Evolutionary conservation across 2,329 filamentous ascomycete genomes (phyloP), one percentile per base, ranked within the genome.

Genomic region (Trichoderma hamatum): DNA sequence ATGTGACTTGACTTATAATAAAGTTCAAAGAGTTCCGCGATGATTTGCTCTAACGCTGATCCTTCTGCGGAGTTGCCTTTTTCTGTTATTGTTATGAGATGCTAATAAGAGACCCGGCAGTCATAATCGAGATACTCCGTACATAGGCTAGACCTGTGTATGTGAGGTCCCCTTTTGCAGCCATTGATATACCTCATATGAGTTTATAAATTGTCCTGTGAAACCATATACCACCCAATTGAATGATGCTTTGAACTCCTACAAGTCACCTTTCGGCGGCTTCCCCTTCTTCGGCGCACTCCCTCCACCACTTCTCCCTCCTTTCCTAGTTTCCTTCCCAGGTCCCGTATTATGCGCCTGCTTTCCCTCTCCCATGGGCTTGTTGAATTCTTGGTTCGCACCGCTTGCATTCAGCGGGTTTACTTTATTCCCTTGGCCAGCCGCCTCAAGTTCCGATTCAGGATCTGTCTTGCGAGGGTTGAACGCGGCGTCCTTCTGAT

Each of bases 381-480:
- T 80, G 30, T 81, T 83, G 21, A 84, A 73, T 6, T 78, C 77
- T 72, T 81, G 76, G 74, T 86, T 81, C 49, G 85, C 82, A 13
- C 83, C 81, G 74, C 81, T 84, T 14, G 76, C 75, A 6, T 84
- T 75, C 19, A 87, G 75, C 43, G 81, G 76, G 28, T 76, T 75
- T 13, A 66, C 68, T 39, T 73, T 72, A 69, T 72, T 65, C 64
- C 82, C 71, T 34, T 80, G 75, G 7, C 76, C 79, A 10, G 83
- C 82, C 34, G 78, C 73, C 6, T 79, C 72, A 73, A 82, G 85
- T 79, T 88, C 86, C 26, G 79, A 75, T 76, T 93, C 89, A 0
- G 93, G 93, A 24, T 84, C 81, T 30, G 91, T 94, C 77, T 87
- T 87, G 67, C 83, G 79, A 0, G 89, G 88, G 76, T 93, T 85